phyloP scores from a whole-genome alignment of 495 filamentous ascomycete species.

The Xylaria cubensis region DNA sequence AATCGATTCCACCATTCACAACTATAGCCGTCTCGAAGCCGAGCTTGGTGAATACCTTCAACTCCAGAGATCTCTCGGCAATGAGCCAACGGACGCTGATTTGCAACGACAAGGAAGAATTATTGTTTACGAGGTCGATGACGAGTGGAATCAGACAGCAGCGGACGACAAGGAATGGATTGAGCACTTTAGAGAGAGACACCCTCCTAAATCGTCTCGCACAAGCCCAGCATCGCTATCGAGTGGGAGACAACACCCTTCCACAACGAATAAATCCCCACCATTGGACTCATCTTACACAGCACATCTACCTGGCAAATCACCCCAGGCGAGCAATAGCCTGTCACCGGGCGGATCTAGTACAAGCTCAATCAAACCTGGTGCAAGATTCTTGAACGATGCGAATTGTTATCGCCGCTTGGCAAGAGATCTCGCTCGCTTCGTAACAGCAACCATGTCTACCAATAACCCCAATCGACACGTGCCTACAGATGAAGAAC shows the following conservation, averaged over 20 bases:
- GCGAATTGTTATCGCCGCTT: constrained; percentile 61
- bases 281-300: constrained; percentile 28
- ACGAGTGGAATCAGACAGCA: constrained; percentile 75
- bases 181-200: constrained; percentile 49
- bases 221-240: constrained; percentile 23
- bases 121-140: constrained; percentile 69
- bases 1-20: constrained; percentile 61
- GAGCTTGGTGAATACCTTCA: constrained; percentile 65
- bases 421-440: constrained; percentile 55
- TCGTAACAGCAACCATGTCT: constrained; percentile 54
- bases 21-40: constrained; percentile 60
- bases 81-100: constrained; percentile 64
- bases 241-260: constrained; percentile 5
- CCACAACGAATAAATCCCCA: constrained; percentile 12
- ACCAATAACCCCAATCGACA: constrained; percentile 60
- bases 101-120: constrained; percentile 68
- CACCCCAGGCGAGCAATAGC: constrained; percentile 6
- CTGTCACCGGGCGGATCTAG: not conserved
- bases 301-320: constrained; percentile 22
- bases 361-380: constrained; percentile 36
- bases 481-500: constrained; percentile 59
- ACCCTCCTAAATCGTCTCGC: constrained; percentile 30
- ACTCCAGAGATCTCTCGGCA: constrained; percentile 54
- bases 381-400: constrained; percentile 55
- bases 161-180: constrained; percentile 72